Percentiles rank a stretch among this genome's conserved stretches.
These are phyloP conservation scores for Tetrahymena thermophila DNA, from an alignment of 73 alveolate species.

Conservation along the genomic window DNA sequence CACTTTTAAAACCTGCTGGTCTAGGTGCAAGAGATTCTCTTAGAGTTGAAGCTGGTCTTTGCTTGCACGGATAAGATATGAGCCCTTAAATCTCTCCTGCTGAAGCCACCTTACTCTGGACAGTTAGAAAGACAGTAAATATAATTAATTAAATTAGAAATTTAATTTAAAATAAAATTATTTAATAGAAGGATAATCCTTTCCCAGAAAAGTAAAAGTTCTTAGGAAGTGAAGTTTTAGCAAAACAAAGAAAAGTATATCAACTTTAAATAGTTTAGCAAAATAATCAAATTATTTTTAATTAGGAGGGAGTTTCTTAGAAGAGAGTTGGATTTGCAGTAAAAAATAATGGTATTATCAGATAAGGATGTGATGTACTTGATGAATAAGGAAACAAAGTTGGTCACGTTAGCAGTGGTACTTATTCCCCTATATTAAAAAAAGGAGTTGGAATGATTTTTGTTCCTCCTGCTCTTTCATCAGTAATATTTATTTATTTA, in stretches of 20 bases:
- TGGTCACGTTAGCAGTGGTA: conserved; percentile 36
- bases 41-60: conserved; percentile 92
- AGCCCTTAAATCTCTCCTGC: conserved; percentile 59
- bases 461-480: background rate
- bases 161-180: background rate
- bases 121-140: conserved; percentile 53
- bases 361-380: background rate
- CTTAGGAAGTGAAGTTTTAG: background rate
- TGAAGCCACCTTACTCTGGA: conserved; percentile 81
- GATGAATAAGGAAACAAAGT: conserved; percentile 7
- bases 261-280: too few relatives aligned
- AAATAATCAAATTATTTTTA: too few relatives aligned
- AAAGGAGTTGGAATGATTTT: conserved; percentile 20
- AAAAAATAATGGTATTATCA: background rate
- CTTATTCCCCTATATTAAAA: conserved; percentile 30
- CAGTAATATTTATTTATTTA: background rate
- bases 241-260: background rate
- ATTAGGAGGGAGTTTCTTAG: background rate
- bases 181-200: background rate
- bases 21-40: conserved; percentile 94
- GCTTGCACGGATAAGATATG: conserved; percentile 85
- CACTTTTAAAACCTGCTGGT: conserved; percentile 52
- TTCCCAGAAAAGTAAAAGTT: background rate
- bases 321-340: background rate
- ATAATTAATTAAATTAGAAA: background rate